phyloP scores from a whole-genome alignment of 257 asterid genomes.

The Agastache rugosa region DNA sequence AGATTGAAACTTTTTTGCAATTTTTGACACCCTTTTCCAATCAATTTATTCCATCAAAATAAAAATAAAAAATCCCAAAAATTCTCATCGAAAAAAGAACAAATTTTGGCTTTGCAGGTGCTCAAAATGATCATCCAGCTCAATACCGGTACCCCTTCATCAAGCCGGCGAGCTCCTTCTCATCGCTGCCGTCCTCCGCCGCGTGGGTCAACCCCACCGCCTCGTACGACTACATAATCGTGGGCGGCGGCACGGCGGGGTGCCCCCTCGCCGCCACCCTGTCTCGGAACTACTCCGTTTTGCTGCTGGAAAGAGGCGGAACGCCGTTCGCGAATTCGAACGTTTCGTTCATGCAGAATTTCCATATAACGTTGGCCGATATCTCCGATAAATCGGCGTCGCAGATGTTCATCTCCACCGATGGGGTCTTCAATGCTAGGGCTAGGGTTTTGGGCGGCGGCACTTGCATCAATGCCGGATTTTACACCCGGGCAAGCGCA shows the following conservation, averaged over 20 bases:
- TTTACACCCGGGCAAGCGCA: constrained; percentile 86
- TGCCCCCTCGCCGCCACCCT: constrained; percentile 93
- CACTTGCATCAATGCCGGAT: constrained; percentile 86
- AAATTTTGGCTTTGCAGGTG: constrained; percentile 35
- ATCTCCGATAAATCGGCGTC: constrained; percentile 80
- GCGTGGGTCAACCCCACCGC: constrained; percentile 27
- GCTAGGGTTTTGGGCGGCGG: constrained; percentile 95
- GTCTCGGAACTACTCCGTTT: constrained; percentile 71
- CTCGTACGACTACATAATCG: constrained; percentile 75
- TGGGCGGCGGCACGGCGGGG: constrained; percentile 98
- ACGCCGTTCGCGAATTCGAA: constrained; percentile 82
- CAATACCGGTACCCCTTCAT: constrained; percentile 67
- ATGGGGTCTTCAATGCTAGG: constrained; percentile 86
- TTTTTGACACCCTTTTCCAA: background rate
- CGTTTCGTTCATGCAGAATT: constrained; percentile 83
- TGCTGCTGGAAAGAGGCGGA: constrained; percentile 90
- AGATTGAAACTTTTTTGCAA: constrained; percentile 2
- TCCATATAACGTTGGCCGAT: constrained; percentile 84
- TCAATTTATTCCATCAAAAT: background rate
- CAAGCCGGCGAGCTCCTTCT: constrained; percentile 62
- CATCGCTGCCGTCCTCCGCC: constrained; percentile 46
- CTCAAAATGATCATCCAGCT: constrained; percentile 46
- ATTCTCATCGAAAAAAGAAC: background rate
- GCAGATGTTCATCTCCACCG: constrained; percentile 86
- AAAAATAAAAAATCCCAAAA: background rate